A percentile compares a stretch with the other conserved stretches of the same genome.
These are phyloP conservation scores for Neofusicoccum sp. DNA, from an alignment of 2,329 filamentous ascomycete genomes.

Conservation along the genomic window DNA sequence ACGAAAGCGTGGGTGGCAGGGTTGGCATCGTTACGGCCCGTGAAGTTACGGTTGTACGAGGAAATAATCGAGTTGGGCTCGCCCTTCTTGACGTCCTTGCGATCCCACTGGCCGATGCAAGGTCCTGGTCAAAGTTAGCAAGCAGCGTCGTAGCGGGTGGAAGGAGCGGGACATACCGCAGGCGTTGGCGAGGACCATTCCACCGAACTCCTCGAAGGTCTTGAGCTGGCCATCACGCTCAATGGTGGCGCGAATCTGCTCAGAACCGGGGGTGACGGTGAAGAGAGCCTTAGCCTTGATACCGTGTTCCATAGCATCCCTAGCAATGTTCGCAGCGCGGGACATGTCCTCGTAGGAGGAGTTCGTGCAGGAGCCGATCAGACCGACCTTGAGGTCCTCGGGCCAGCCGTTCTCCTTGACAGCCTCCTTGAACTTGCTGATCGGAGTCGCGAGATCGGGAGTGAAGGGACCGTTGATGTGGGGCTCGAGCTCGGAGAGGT, in stretches of 20 bases:
- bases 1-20: constrained; percentile 93
- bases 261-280: constrained; percentile 92
- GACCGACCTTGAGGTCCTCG: constrained; percentile 90
- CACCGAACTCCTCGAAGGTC: constrained; percentile 95
- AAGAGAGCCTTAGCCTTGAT: constrained; percentile 92
- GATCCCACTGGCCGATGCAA: constrained; percentile 73
- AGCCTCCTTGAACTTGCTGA: constrained; percentile 94
- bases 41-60: constrained; percentile 99
- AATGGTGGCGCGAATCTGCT: constrained; percentile 94
- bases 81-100: constrained; percentile 90
- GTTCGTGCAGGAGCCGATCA: constrained; percentile 99
- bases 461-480: constrained; percentile 99
- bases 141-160: constrained; percentile 5
- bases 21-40: constrained; percentile 94
- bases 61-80: constrained; percentile 95
- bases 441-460: constrained; percentile 93
- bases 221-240: constrained; percentile 85
- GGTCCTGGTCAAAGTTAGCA: neutral
- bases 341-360: constrained; percentile 87
- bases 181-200: constrained; percentile 90
- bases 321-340: constrained; percentile 82
- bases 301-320: constrained; percentile 86
- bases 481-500: constrained; percentile 90
- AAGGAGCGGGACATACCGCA: constrained; percentile 54
- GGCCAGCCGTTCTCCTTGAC: constrained; percentile 96